phyloP scores from a whole-genome alignment of 805 yeast species.

The Pichia paraexigua region DNA sequence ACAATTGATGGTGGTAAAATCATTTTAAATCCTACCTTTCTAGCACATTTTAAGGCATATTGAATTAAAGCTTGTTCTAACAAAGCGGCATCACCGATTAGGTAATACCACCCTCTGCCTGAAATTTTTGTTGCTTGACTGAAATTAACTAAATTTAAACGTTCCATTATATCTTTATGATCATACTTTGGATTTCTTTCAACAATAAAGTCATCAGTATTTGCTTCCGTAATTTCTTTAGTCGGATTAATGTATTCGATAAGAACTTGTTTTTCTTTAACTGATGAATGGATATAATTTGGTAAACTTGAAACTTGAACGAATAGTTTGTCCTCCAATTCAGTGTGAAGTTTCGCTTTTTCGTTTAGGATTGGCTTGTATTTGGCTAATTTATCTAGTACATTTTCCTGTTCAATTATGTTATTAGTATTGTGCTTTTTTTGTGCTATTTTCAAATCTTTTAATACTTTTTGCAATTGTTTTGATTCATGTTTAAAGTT shows the following conservation, averaged over 20 bases:
- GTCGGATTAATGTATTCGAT: slow-evolving; percentile 46
- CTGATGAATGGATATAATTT: slow-evolving; percentile 46
- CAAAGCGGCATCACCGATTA: slow-evolving; percentile 76
- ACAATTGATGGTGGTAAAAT: slow-evolving; percentile 84
- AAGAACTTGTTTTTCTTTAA: slow-evolving; percentile 35
- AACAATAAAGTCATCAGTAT: slow-evolving; percentile 11
- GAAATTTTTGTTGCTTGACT: slow-evolving; percentile 63
- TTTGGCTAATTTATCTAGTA: slow-evolving; percentile 16
- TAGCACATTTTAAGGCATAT: slow-evolving; percentile 62
- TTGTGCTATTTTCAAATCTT: slow-evolving; percentile 13
- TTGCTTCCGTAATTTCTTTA: slow-evolving; percentile 16
- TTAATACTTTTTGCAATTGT: slow-evolving; percentile 15
- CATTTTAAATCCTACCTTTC: slow-evolving; percentile 57
- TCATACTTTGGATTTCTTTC: slow-evolving; percentile 27
- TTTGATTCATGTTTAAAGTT: slow-evolving; percentile 19
- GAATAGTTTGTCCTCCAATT: slow-evolving; percentile 31
- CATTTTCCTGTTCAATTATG: slow-evolving; percentile 4
- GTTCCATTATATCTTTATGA: slow-evolving; percentile 66
- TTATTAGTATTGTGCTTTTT: slow-evolving; percentile 10
- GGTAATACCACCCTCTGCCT: slow-evolving; percentile 84
- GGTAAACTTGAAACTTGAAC: slow-evolving; percentile 49
- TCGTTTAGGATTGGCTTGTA: slow-evolving; percentile 26
- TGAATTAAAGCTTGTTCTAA: slow-evolving; percentile 86
- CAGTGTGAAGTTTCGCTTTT: slow-evolving; percentile 19
- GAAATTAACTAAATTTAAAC: slow-evolving; percentile 63